phyloP scores from a whole-genome alignment of 2,329 filamentous ascomycete genomes.

The Verticillium klebahnii region DNA sequence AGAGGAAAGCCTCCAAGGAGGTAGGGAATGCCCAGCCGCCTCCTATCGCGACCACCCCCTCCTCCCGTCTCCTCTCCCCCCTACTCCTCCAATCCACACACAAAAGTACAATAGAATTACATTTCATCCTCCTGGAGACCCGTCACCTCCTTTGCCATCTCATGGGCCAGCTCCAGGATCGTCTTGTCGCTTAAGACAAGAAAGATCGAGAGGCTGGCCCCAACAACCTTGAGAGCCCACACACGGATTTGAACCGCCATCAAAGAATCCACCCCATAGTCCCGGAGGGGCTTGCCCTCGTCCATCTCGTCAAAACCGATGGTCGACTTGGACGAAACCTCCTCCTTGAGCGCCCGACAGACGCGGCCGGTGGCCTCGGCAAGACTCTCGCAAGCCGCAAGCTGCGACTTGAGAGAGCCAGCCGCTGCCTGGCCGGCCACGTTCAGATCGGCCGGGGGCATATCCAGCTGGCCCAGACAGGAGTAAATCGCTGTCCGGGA shows the following conservation, averaged over 20 bases:
- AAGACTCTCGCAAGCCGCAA: slow-evolving; percentile 22
- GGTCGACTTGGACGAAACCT: slow-evolving; percentile 25
- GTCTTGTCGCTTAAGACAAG: slow-evolving; percentile 40
- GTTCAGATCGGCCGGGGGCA: slow-evolving; percentile 25
- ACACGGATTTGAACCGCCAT: slow-evolving; percentile 48
- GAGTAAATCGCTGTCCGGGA: slow-evolving; percentile 43
- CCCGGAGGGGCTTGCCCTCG: slow-evolving; percentile 29
- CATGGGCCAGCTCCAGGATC: slow-evolving; percentile 29
- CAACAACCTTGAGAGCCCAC: slow-evolving; percentile 41
- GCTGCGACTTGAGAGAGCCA: slow-evolving; percentile 24
- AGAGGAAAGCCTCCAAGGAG: too few species aligned
- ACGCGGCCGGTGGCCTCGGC: slow-evolving; percentile 28
- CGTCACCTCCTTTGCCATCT: slow-evolving; percentile 26
- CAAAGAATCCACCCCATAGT: slow-evolving; percentile 49
- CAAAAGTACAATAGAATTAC: too few species aligned
- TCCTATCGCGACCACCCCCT: too few species aligned
- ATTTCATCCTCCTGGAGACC: not conserved
- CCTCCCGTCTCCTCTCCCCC: too few species aligned
- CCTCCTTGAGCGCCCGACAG: slow-evolving; percentile 28
- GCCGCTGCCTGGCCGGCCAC: slow-evolving; percentile 5
- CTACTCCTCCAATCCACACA: too few species aligned
- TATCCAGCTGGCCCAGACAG: slow-evolving; percentile 43
- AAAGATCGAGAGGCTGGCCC: slow-evolving; percentile 40
- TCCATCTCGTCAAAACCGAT: slow-evolving; percentile 39
- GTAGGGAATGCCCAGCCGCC: too few species aligned